Conservation (phyloP, 192 early-diverging fungal genomes). For the Physocladia obscura region DNA sequence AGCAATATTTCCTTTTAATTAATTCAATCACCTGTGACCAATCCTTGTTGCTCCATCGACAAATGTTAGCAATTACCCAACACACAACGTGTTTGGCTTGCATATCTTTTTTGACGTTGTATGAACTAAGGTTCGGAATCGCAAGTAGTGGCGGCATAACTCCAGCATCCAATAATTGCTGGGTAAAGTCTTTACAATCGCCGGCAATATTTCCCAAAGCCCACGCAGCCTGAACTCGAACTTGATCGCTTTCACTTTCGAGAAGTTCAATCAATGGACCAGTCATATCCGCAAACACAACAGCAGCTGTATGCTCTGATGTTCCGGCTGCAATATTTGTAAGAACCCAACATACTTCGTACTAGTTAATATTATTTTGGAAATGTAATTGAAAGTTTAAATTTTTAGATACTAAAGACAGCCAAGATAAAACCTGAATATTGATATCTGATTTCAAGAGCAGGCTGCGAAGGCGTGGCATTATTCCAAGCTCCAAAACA, state of each 20-base stretch:
- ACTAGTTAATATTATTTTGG: constrained; percentile 9
- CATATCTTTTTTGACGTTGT: not conserved
- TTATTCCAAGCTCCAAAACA: constrained; percentile 30
- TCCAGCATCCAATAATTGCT: constrained; percentile 17
- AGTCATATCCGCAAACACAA: constrained; percentile 25
- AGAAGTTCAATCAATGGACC: constrained; percentile 21
- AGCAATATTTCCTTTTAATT: too few species aligned
- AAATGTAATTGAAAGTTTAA: too few species aligned
- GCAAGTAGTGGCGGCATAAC: constrained; percentile 23
- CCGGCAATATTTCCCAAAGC: constrained; percentile 38
- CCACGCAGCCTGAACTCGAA: constrained; percentile 35
- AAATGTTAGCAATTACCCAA: constrained; percentile 38
- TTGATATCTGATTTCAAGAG: not conserved
- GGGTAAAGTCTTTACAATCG: constrained; percentile 25
- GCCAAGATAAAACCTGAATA: constrained; percentile 6
- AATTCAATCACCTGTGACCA: constrained; percentile 32
- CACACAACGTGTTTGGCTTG: constrained; percentile 26
- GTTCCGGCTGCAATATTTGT: constrained; percentile 35
- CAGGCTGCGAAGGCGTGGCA: constrained; percentile 15
- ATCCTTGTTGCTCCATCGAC: constrained; percentile 31
- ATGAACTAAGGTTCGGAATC: not conserved
- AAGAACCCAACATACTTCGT: constrained; percentile 34
- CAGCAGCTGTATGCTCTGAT: constrained; percentile 21
- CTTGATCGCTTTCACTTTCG: not conserved
- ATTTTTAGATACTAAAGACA: too few species aligned